Evolutionary conservation across 2,329 filamentous ascomycete species (phyloP), one percentile per base, ranked within the genome.

Genomic region (Aspergillus fumigatus): DNA sequence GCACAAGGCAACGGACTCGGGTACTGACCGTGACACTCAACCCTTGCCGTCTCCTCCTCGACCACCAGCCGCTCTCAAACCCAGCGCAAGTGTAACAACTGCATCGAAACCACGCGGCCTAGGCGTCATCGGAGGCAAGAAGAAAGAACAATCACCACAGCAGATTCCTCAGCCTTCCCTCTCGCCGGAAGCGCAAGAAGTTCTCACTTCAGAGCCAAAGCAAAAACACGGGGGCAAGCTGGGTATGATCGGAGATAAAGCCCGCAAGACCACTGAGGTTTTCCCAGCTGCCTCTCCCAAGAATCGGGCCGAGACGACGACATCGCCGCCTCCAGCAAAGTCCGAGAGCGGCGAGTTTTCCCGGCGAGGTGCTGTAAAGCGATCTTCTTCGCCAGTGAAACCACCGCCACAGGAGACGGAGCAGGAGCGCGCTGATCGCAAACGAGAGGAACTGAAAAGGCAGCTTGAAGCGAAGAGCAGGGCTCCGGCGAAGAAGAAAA

Each of bases 391-490:
- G 10, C 51, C 54, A 50, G 32, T 29, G 25, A 50, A 63, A 10
- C 32, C 47, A 6, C 38, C 50, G 47, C 59, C 59, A 27, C 60
- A 62, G 52, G 63, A 68, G 55, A 78, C 79, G 2, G 78, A 79
- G 9, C 74, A 82, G 58, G 78, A 85, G 55, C 79, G 77, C 53
- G 83, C 83, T 3, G 74, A 84, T 59, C 74, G 78, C 53, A 84
- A 80, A 62, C 74, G 84, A 11, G 76, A 80, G 51, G 81, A 84
- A 64, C 66, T 87, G 58, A 86, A 84, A 65, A 74, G 79, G 19
- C 73, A 80, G 45, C 64, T 84, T 17, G 79, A 79, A 52, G 73
- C 71, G 54, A 81, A 80, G 64, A 77, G 78, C 27, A 82, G 81
- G 61, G 79, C 75, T 52, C 76, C 78, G 9, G 74, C 68, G 19